Conservation (phyloP, 495 filamentous ascomycete genomes). For the Annulohypoxylon maeteangense region DNA sequence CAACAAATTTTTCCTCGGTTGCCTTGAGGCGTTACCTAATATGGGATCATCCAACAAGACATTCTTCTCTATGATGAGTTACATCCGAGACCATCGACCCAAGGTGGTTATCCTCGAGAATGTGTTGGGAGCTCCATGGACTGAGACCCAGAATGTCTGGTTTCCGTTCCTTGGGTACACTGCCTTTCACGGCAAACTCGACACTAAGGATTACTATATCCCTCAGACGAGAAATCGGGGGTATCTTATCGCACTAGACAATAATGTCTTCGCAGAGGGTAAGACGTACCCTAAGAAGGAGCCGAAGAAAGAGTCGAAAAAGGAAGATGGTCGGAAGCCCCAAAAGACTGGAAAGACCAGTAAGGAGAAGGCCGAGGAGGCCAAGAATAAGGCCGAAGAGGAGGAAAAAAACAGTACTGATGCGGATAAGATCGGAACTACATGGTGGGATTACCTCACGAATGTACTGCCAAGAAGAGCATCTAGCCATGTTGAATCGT, state of each 20-base stretch:
- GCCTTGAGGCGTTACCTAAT: conserved; percentile 52
- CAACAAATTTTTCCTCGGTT: conserved; percentile 10
- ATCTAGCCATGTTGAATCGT: conserved; percentile 71
- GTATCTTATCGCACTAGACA: conserved; percentile 75
- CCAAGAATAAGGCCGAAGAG: neutral
- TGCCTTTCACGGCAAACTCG: conserved; percentile 56
- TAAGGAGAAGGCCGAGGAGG: too few relatives aligned
- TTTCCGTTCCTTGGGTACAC: conserved; percentile 68
- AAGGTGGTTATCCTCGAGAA: conserved; percentile 81
- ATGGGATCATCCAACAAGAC: conserved; percentile 77
- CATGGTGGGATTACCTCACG: conserved; percentile 49
- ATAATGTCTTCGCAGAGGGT: conserved; percentile 37
- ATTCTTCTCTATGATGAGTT: conserved; percentile 70
- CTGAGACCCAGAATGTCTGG: conserved; percentile 55
- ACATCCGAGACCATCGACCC: conserved; percentile 66
- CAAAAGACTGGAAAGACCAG: too few relatives aligned
- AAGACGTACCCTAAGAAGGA: neutral
- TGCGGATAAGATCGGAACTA: neutral
- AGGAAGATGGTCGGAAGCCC: too few relatives aligned
- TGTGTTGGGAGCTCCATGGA: conserved; percentile 72
- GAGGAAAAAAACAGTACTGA: neutral
- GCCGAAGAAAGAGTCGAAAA: neutral
- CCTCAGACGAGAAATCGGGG: conserved; percentile 80
- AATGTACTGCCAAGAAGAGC: conserved; percentile 64
- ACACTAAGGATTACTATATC: conserved; percentile 81